These are phyloP conservation scores for Candida khao-thaluensis DNA, from an alignment of 805 yeast species.

Conservation along the genomic window DNA sequence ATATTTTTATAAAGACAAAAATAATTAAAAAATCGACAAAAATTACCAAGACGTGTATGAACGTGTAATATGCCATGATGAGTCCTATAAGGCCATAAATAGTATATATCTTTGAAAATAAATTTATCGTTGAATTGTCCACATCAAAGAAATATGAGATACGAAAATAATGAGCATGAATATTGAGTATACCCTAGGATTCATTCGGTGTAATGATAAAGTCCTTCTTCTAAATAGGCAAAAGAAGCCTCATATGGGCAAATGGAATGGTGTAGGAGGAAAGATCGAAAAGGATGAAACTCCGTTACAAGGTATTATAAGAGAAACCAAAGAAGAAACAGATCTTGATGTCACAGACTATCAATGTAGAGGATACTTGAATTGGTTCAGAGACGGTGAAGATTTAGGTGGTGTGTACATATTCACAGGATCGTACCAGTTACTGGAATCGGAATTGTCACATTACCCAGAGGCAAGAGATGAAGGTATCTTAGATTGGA, in stretches of 20 bases:
- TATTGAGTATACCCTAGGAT: constrained; percentile 25
- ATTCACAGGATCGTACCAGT: constrained; percentile 34
- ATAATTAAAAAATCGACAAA: not conserved
- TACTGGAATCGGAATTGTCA: constrained; percentile 18
- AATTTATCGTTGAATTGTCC: too few species aligned
- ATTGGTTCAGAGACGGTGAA: constrained; percentile 29
- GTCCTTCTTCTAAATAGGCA: constrained; percentile 39
- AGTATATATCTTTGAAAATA: too few species aligned
- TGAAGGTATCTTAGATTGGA: constrained; percentile 47
- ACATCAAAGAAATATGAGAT: not conserved
- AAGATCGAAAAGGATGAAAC: constrained; percentile 36
- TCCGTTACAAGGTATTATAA: constrained; percentile 37
- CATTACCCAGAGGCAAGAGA: constrained; percentile 20
- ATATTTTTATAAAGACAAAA: not conserved
- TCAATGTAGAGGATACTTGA: constrained; percentile 32
- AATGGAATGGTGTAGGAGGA: constrained; percentile 50
- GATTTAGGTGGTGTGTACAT: constrained; percentile 39
- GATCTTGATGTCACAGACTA: constrained; percentile 31
- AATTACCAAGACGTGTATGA: constrained; percentile 2
- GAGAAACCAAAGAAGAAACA: constrained; percentile 45
- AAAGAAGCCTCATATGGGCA: constrained; percentile 48
- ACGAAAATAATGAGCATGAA: not conserved
- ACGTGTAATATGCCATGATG: not conserved
- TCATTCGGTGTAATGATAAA: constrained; percentile 27
- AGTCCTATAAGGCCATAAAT: too few species aligned